A percentile compares a stretch with the other conserved stretches of the same genome.
Conservation (phyloP, 495 filamentous ascomycete species). For the Copromyces sp. region DNA sequence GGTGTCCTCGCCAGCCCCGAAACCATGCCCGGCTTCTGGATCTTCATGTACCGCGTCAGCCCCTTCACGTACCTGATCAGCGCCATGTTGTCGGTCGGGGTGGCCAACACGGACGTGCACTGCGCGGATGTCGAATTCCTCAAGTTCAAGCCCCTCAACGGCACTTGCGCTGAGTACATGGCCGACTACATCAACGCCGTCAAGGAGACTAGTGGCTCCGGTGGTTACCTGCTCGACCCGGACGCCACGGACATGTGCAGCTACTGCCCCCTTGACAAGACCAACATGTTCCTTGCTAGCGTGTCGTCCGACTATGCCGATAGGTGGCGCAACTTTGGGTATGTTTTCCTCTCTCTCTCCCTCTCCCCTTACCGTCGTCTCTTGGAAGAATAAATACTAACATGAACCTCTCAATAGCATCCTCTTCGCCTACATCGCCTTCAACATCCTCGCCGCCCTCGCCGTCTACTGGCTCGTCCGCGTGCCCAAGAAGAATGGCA, state of each 20-base stretch:
- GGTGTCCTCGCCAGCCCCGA: conserved; percentile 59
- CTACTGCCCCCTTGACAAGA: conserved; percentile 49
- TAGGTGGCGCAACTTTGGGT: conserved; percentile 63
- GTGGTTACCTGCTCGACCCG: conserved; percentile 47
- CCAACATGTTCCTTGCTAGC: conserved; percentile 50
- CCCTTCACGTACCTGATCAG: conserved; percentile 64
- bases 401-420: conserved; percentile 22
- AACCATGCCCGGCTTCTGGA: conserved; percentile 64
- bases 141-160: conserved; percentile 40
- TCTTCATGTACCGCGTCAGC: conserved; percentile 73
- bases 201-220: background rate
- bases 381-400: conserved; percentile 9
- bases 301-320: conserved; percentile 43
- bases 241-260: conserved; percentile 43
- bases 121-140: conserved; percentile 55
- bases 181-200: conserved; percentile 28
- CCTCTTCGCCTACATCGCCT: conserved; percentile 57
- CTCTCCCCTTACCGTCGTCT: background rate
- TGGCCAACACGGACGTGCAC: conserved; percentile 47
- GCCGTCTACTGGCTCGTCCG: conserved; percentile 70
- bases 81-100: conserved; percentile 49
- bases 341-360: conserved; percentile 5
- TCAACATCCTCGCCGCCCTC: conserved; percentile 66
- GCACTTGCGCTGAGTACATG: conserved; percentile 50
- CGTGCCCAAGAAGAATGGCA: conserved; percentile 54